phyloP scores from a whole-genome alignment of 1,139 yeast species.

The Suhomyces bribrorum region DNA sequence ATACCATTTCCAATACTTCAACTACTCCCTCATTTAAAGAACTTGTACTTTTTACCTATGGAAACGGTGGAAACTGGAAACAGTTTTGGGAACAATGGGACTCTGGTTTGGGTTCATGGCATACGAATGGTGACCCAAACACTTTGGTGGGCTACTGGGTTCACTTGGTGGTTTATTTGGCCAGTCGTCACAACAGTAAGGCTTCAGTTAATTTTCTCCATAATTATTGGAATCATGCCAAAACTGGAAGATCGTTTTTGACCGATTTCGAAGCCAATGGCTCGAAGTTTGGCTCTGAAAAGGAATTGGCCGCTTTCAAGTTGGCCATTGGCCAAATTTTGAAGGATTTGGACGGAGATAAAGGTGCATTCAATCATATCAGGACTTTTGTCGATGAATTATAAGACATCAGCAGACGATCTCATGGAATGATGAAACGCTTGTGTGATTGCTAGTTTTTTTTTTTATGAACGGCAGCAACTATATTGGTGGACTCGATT shows the following conservation, averaged over 20 bases:
- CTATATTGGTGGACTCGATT: too few relatives aligned
- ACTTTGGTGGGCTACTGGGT: conserved; percentile 31
- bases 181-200: conserved; percentile 27
- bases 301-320: conserved; percentile 26
- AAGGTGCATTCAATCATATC: conserved; percentile 7
- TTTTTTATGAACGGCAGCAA: too few relatives aligned
- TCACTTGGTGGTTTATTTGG: conserved; percentile 36
- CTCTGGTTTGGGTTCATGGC: conserved; percentile 18
- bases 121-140: conserved; percentile 10
- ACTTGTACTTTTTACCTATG: conserved; percentile 38
- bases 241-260: conserved; percentile 28
- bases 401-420: too few relatives aligned
- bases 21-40: conserved; percentile 29
- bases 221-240: conserved; percentile 31
- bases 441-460: too few relatives aligned
- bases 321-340: conserved; percentile 23
- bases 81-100: conserved; percentile 48
- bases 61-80: conserved; percentile 42
- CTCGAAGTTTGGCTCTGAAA: conserved; percentile 20
- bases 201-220: conserved; percentile 36
- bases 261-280: conserved; percentile 21
- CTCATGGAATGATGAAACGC: too few relatives aligned
- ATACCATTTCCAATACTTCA: conserved; percentile 13
- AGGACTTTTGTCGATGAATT: conserved; percentile 5
- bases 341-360: conserved; percentile 14